Evolutionary conservation across 768 basidiomycete species (phyloP), one percentile per base, ranked within the genome.

Genomic region (Auriscalpium vulgare): DNA sequence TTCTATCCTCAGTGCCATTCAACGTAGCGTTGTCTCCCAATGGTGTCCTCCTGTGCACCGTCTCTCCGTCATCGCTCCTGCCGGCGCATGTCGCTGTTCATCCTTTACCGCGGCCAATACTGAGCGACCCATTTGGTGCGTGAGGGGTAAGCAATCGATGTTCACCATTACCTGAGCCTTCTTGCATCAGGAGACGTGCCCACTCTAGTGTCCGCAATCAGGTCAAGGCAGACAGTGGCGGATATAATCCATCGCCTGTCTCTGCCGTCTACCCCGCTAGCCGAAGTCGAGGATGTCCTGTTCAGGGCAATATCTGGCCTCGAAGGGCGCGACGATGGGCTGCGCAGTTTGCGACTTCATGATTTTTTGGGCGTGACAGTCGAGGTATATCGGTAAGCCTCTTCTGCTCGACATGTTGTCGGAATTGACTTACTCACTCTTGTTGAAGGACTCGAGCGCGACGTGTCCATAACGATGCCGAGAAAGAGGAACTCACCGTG

Each of bases 211-310:
- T 62, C 65, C 14, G 77, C 84, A 11, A 72, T 87, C 47, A 72
- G 78, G 34, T 75, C 79, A 2, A 75, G 78, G 47, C 73, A 68
- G 55, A 76, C 80, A n/a, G 71, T 82, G 35, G 70, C 78, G 10
- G 88, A 91, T 63, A 68, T 89, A 37, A 73, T 77, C 19, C 84
- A 85, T 63, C 60, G 74, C 23, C 71, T 91, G 36, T 72, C 81
- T 8, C 65, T 68, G 34, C 70, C 76, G 16, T 66, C 74, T 2
- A 66, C 74, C 6, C 61, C 79, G 0, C 59, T 76, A 36, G 63
- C 73, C 14, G 73, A 75, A n/a, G 70, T 79, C 8, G 69, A 73
- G 44, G 74, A 78, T 38, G 72, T 76, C 10, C 60, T 91, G 38
- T 74, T 68, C 59, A 75, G 76, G 35, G 67, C 76, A 3, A 72